Conservation (phyloP, 129 eudicot genomes). For the Apium graveolens region DNA sequence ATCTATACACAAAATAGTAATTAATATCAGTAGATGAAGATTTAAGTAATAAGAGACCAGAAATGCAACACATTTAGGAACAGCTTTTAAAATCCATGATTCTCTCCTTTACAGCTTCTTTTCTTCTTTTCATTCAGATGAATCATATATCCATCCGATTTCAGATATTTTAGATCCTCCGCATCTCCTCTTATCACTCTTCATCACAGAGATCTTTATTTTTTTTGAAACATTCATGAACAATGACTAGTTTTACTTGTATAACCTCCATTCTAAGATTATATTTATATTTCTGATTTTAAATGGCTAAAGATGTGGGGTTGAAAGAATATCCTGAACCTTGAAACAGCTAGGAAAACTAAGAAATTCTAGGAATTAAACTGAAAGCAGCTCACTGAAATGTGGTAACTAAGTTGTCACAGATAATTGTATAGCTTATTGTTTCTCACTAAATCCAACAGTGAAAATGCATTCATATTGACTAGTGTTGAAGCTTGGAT, state of each 20-base stretch:
- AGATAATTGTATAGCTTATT: background rate
- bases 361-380: background rate
- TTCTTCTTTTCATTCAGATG: background rate
- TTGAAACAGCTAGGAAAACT: background rate
- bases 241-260: background rate
- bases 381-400: background rate
- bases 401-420: background rate
- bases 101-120: background rate
- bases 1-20: background rate
- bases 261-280: background rate
- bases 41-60: background rate
- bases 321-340: background rate
- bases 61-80: background rate
- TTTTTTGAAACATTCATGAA: background rate
- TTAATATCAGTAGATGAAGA: background rate
- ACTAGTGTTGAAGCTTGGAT: background rate
- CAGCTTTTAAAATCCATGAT: background rate
- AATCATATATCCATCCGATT: background rate
- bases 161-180: background rate
- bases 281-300: background rate
- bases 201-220: background rate
- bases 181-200: background rate
- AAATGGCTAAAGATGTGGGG: background rate
- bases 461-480: background rate
- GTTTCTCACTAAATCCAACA: background rate